Base-by-base conservation (phyloP, 768 basidiomycete species). In the Boletus subcaerulescens region DNA sequence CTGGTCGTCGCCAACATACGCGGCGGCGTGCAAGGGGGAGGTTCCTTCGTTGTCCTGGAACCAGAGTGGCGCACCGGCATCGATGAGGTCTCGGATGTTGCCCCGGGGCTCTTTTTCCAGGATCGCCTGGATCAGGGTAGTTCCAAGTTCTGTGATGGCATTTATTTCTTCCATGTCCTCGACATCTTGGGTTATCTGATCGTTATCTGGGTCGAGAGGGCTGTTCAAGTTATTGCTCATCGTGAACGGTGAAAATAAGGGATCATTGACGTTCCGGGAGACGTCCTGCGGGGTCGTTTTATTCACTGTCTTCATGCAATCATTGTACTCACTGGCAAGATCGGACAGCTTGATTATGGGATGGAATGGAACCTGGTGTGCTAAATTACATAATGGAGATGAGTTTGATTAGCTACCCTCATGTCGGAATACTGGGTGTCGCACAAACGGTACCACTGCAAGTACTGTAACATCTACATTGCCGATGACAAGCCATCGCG, bases 381-480 rank as follows among this genome's bases (percentile, higher is more conserved):
- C 43, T 42, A n/a, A 24, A 12, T 55, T 55, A 55, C 62, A 47
- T 65, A 67, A 65, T 58, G 41, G 1, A 5, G 3, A 7, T 15
- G 5, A 20, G 20, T 32, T 63, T 57, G 52, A 46, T 46, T 13
- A 35, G 47, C 46, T 36, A 61, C 61, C 18, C 47, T 15, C 68
- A 94, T 93, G 92, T 86, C 85, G 61, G 92, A 94, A 70, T 94
- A 88, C 70, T 95, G 93, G 92, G 87, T 94, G 58, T 91, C 91
- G 24, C 85, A 90, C 70, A 93, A 94, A 73, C 88, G 85, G 63
- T 96, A 95, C 73, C 89, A 83, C 68, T 97, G 94, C 85, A 93
- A 94, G 69, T 98, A 98, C 77, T 98, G 97, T 76, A 90, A 93
- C 48, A 93, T 93, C 59, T 98, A 87, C 76, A 98, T 99, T 57